Evolutionary conservation across 345 rosid genomes (phyloP).

Genomic region (Nephelium lappaceum): DNA sequence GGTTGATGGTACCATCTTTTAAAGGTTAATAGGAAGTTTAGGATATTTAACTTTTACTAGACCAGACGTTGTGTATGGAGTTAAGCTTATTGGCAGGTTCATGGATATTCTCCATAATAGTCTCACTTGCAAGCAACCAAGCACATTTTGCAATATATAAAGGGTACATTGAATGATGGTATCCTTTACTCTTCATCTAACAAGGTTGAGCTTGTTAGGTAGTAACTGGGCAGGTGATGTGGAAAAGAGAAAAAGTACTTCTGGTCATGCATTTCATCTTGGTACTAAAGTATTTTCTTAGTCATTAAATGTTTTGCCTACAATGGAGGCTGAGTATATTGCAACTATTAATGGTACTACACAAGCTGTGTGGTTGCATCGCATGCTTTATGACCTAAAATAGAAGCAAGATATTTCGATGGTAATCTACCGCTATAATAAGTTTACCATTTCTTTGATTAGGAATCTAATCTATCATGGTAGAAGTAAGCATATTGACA

Average conservation of each 20-base stretch:
- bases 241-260: background rate
- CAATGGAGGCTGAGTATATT: background rate
- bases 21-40: constrained; percentile 2
- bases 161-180: background rate
- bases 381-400: background rate
- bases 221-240: background rate
- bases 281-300: background rate
- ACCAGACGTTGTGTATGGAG: background rate
- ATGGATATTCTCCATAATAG: constrained; percentile 1
- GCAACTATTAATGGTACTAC: background rate
- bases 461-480: background rate
- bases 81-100: constrained; percentile 10
- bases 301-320: background rate
- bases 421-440: background rate
- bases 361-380: background rate
- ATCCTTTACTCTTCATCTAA: background rate
- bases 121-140: background rate
- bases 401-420: background rate
- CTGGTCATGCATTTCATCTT: background rate
- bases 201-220: background rate
- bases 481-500: background rate
- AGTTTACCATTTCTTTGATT: background rate
- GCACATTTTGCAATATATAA: background rate
- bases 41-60: background rate
- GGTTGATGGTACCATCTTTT: background rate